Conservation (phyloP, 345 rosid species). For the Boechera divaricarpa region DNA sequence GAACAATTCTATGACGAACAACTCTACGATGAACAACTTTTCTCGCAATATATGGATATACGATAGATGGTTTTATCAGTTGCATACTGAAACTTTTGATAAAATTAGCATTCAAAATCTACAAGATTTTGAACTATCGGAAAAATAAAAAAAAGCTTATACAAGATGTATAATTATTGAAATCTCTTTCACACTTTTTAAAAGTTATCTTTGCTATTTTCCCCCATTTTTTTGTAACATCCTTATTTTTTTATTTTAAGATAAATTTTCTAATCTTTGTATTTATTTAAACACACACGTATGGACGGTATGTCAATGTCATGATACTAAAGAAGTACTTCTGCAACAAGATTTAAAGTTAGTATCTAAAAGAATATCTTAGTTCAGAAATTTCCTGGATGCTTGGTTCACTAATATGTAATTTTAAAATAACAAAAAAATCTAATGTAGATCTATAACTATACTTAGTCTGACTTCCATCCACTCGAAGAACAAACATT, state of each 20-base stretch:
- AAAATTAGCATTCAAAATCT: too few species aligned
- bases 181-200: neutral
- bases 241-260: too few species aligned
- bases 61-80: too few species aligned
- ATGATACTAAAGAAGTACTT: neutral
- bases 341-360: constrained; percentile 7
- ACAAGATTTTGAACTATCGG: too few species aligned
- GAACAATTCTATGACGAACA: too few species aligned
- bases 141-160: too few species aligned
- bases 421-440: constrained; percentile 2
- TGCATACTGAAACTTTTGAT: too few species aligned
- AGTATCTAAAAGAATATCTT: constrained; percentile 12
- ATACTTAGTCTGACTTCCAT: constrained; percentile 15
- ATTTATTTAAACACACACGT: neutral
- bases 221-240: too few species aligned
- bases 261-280: neutral
- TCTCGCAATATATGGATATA: too few species aligned
- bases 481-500: neutral
- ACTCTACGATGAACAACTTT: too few species aligned
- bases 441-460: constrained; percentile 9
- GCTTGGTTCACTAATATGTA: constrained; percentile 30
- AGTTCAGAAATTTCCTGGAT: constrained; percentile 30
- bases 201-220: neutral
- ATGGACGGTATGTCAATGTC: neutral
- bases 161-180: too few species aligned